Evolutionary conservation across 306 rosid genomes (phyloP).

Genomic region (Vigna mungo): DNA sequence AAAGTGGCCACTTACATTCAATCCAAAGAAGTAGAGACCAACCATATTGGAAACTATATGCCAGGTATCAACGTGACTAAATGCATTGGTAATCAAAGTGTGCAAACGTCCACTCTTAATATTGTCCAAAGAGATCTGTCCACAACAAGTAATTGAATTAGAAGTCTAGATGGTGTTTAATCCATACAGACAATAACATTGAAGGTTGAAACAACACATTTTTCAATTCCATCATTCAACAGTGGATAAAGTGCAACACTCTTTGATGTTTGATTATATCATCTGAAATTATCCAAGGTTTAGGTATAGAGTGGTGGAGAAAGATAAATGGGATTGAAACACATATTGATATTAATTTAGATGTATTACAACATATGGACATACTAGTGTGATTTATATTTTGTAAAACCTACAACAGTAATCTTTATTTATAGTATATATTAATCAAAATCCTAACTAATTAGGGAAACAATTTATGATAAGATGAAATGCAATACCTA

Average conservation of each 20-base stretch:
- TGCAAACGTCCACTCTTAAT: constrained; percentile 75
- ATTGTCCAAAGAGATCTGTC: constrained; percentile 80
- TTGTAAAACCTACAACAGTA: background rate
- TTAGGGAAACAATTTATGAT: background rate
- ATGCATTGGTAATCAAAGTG: constrained; percentile 86
- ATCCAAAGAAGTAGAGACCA: constrained; percentile 90
- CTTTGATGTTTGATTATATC: constrained; percentile 31
- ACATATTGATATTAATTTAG: background rate
- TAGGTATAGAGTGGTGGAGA: background rate
- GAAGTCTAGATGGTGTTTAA: constrained; percentile 39
- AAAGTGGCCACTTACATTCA: constrained; percentile 60
- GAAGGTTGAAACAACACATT: constrained; percentile 22
- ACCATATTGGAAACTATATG: constrained; percentile 83
- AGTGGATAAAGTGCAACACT: constrained; percentile 22
- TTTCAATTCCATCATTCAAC: constrained; percentile 38
- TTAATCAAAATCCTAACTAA: background rate
- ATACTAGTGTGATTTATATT: background rate
- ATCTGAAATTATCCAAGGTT: background rate
- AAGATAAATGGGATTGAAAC: background rate
- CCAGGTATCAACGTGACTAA: constrained; percentile 71
- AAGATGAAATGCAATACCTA: background rate
- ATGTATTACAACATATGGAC: background rate
- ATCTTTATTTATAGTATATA: background rate
- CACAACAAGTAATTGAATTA: constrained; percentile 49
- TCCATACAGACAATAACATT: constrained; percentile 33